phyloP scores from a whole-genome alignment of 352 stramenopile species.

The Paralagenidium karlingii region DNA sequence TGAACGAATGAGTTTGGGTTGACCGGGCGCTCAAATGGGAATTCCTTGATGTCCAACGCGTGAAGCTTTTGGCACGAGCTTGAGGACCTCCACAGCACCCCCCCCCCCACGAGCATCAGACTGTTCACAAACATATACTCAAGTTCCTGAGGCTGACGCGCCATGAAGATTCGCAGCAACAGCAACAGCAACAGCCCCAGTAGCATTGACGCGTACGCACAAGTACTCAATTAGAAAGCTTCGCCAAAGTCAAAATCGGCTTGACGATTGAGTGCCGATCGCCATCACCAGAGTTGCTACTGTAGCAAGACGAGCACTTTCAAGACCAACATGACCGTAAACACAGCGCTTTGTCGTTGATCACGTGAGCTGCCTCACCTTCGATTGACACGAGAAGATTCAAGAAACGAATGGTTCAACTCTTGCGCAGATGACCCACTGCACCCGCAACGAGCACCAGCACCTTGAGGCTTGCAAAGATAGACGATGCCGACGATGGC shows the following conservation, averaged over 20 bases:
- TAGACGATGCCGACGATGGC: slow-evolving; percentile 9
- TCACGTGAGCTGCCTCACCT: slow-evolving; percentile 53
- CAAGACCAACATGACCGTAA: slow-evolving; percentile 47
- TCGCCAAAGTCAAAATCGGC: slow-evolving; percentile 53
- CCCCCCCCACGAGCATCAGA: no score
- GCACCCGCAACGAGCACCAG: slow-evolving; percentile 6
- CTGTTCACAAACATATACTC: slow-evolving; percentile 21
- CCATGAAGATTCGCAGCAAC: slow-evolving; percentile 31
- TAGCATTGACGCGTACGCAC: no score
- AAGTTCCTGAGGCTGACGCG: slow-evolving; percentile 28
- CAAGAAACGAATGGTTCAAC: no score
- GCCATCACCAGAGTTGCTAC: slow-evolving; percentile 26
- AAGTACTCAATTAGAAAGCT: slow-evolving; percentile 42
- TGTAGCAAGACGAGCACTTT: slow-evolving; percentile 34
- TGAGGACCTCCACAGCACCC: no score
- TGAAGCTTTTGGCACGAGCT: no score
- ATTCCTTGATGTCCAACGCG: no score
- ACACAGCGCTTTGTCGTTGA: slow-evolving; percentile 30
- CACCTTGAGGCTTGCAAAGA: slow-evolving; percentile 4
- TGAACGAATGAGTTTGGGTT: no score
- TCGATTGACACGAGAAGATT: no score
- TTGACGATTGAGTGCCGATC: slow-evolving; percentile 47
- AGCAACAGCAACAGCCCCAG: no score
- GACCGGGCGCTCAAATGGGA: no score
- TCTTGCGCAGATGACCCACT: slow-evolving; percentile 17